A percentile compares a stretch with the other conserved stretches of the same genome.
Evolutionary conservation across 805 yeast species (phyloP).

Genomic region (Trichomonascus vanleenenianus): DNA sequence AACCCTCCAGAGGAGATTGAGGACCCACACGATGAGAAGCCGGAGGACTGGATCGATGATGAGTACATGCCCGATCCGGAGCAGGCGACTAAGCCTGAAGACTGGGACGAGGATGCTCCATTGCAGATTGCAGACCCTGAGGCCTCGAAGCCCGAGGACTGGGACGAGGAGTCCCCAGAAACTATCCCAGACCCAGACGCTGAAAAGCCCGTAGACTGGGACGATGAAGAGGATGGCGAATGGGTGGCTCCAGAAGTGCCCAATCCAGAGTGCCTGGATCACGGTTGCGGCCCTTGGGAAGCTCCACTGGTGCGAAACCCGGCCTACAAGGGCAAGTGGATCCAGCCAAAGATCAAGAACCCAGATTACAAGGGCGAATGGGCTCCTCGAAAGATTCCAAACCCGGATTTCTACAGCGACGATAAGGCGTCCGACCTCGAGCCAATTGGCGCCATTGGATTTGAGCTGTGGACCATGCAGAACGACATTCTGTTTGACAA

Average conservation of each 20-base stretch:
- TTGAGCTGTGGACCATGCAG: conserved; percentile 87
- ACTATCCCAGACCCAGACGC: conserved; percentile 64
- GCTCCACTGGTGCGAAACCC: conserved; percentile 64
- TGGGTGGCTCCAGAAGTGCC: conserved; percentile 66
- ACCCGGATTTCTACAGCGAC: conserved; percentile 64
- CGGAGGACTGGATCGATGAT: conserved; percentile 77
- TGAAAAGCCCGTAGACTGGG: conserved; percentile 70
- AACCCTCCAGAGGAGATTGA: conserved; percentile 58
- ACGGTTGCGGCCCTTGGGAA: conserved; percentile 76
- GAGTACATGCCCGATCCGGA: conserved; percentile 60
- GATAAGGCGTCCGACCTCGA: conserved; percentile 49
- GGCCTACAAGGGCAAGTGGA: conserved; percentile 71
- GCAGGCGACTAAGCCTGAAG: conserved; percentile 60
- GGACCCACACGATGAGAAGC: conserved; percentile 53
- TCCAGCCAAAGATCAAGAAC: conserved; percentile 56
- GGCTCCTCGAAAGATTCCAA: conserved; percentile 56
- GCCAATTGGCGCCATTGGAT: conserved; percentile 73
- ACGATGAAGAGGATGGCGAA: conserved; percentile 82
- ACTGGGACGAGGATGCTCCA: conserved; percentile 75
- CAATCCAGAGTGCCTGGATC: conserved; percentile 62
- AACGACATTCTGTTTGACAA: conserved; percentile 69
- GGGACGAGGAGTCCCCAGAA: conserved; percentile 61
- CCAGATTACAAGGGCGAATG: conserved; percentile 78
- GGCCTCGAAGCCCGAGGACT: conserved; percentile 62
- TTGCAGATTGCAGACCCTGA: conserved; percentile 56